Evolutionary conservation across 1,139 yeast genomes (phyloP), one percentile per base, ranked within the genome.

Genomic region (Hansenula sp.): DNA sequence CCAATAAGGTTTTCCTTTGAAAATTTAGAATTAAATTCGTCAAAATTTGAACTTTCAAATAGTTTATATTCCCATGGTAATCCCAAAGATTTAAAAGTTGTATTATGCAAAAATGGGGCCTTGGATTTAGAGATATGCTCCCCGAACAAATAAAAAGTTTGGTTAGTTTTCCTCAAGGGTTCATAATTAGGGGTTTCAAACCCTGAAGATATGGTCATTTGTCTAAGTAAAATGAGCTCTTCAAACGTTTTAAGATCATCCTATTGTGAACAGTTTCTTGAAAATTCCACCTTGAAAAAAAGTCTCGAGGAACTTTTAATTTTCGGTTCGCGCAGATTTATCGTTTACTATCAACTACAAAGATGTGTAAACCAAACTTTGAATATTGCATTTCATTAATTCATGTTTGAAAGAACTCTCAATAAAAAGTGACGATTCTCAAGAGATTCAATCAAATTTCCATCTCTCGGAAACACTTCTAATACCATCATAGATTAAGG

Each of bases 401-500:
- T 28, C 5, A 18, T 13, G 5, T 6, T 19, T 33, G 35, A 6
- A 33, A 33, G 35, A n/a, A n/a, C n/a, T n/a, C n/a, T n/a, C n/a
- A n/a, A n/a, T n/a, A n/a, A n/a, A n/a, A n/a, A n/a, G 12, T 6
- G 25, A 33, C 21, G 3, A 25, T 13, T n/a, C n/a, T n/a, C n/a
- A n/a, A n/a, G n/a, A n/a, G n/a, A n/a, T 10, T 16, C 17, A 33
- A 42, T 58, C 68, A 17, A 78, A 61, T 52, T 74, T 77, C 72
- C 77, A 79, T 43, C 72, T 73, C 21, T 69, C 72, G 44, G 81
- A 74, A 19, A 68, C 67, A 18, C 87, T 77, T 29, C 67, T 61
- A 5, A 84, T 70, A 4, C 95, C 96, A 59, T 88, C 93, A 61
- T 78, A 86, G 0, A 84, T 73, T 48, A 81, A 68, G 16, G 80